These are phyloP conservation scores for Neckera pumila DNA, from an alignment of 225 moss, liverwort and hornwort genomes.

Conservation along the genomic window DNA sequence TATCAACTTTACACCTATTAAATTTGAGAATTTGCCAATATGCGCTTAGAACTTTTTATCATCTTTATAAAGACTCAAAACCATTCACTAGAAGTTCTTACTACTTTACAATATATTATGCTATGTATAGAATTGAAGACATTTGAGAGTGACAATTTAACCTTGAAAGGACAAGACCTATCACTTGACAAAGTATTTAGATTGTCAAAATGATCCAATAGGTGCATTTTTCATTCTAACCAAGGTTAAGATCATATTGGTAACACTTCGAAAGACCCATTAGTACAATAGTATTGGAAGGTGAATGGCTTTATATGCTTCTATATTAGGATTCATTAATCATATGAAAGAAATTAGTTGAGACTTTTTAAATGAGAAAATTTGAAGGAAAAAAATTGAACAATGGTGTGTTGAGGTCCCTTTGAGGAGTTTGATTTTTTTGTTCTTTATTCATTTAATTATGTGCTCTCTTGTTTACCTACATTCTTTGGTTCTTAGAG, in stretches of 20 bases:
- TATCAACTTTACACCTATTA: not conserved
- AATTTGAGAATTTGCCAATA: not conserved
- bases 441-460: not conserved
- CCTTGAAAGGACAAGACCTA: not conserved
- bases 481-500: rapidly evolving
- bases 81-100: not conserved
- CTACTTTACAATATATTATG: not conserved
- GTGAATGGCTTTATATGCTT: not conserved
- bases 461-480: not conserved
- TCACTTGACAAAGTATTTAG: rapidly evolving
- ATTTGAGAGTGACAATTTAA: rapidly evolving
- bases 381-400: too few relatives aligned
- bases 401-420: not conserved
- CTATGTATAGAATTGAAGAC: not conserved
- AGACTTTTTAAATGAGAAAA: not conserved
- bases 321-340: too few relatives aligned
- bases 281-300: too few relatives aligned
- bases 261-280: rapidly evolving
- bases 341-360: rapidly evolving
- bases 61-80: not conserved
- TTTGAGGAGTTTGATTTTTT: not conserved
- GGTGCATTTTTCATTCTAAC: not conserved
- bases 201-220: not conserved
- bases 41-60: not conserved
- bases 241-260: not conserved